These are phyloP conservation scores for Bidens hawaiensis DNA, from an alignment of 140 eudicot genomes.

Conservation along the genomic window DNA sequence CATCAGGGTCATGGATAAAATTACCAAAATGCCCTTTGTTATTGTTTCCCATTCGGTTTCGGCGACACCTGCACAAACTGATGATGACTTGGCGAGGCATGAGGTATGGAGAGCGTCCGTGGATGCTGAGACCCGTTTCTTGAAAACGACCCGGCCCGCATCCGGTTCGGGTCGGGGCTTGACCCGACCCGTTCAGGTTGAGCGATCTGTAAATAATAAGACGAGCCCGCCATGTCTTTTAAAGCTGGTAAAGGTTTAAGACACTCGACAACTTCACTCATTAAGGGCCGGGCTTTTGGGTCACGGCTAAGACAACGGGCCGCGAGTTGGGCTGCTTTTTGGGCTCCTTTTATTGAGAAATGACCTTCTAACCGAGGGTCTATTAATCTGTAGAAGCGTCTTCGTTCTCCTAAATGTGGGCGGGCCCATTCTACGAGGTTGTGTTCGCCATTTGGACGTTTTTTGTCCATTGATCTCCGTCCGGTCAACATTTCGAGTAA, in stretches of 20 bases:
- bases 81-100: constrained; percentile 76
- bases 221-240: constrained; percentile 87
- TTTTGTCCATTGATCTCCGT: constrained; percentile 90
- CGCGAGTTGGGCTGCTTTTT: constrained; percentile 85
- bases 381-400: constrained; percentile 66
- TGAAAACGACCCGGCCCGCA: constrained; percentile 34
- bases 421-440: constrained; percentile 94
- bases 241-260: constrained; percentile 70
- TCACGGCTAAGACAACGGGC: constrained; percentile 86
- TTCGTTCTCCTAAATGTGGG: constrained; percentile 64
- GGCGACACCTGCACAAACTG: constrained; percentile 63
- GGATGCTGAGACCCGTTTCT: constrained; percentile 61
- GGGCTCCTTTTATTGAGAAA: constrained; percentile 80
- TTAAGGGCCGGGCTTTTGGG: constrained; percentile 70
- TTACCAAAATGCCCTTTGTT: constrained; percentile 14
- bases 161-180: constrained; percentile 43
- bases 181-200: constrained; percentile 69
- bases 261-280: constrained; percentile 85
- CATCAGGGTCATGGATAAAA: background rate
- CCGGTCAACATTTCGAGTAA: constrained; percentile 87
- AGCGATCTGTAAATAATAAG: constrained; percentile 68
- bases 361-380: constrained; percentile 92
- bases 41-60: constrained; percentile 63
- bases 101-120: constrained; percentile 77
- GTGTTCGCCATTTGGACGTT: constrained; percentile 84